phyloP scores from a whole-genome alignment of 805 yeast species.

The Ascoidea asiatica region DNA sequence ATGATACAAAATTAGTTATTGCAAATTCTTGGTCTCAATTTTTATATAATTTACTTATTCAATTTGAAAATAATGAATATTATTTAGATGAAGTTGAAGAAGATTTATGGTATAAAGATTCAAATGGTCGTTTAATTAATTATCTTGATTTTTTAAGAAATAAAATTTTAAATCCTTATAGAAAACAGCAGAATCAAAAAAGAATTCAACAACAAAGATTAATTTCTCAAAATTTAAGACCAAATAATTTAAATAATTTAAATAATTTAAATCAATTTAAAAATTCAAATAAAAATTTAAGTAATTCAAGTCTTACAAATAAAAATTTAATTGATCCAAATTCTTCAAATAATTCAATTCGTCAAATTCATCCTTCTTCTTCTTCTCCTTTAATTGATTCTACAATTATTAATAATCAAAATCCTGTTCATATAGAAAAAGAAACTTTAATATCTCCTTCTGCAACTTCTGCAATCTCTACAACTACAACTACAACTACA shows the following conservation, averaged over 20 bases:
- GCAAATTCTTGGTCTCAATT: conserved; percentile 89
- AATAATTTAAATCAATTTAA: conserved; percentile 1
- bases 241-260: not conserved
- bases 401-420: not conserved
- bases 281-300: not conserved
- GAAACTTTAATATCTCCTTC: conserved; percentile 10
- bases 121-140: conserved; percentile 56
- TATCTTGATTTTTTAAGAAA: conserved; percentile 25
- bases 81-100: conserved; percentile 51
- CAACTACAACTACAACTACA: not conserved
- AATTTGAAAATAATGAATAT: conserved; percentile 75
- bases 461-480: not conserved
- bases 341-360: not conserved
- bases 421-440: conserved; percentile 6
- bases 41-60: conserved; percentile 68
- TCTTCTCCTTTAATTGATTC: conserved; percentile 1
- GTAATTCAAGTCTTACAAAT: no score
- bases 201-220: conserved; percentile 3
- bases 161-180: conserved; percentile 17
- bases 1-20: conserved; percentile 75
- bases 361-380: not conserved
- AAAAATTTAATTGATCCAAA: not conserved
- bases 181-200: not conserved
- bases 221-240: not conserved
- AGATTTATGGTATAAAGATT: conserved; percentile 40